These are phyloP conservation scores for Colletotrichum orchidophilum DNA, from an alignment of 2,329 filamentous ascomycete species.

Conservation along the genomic window DNA sequence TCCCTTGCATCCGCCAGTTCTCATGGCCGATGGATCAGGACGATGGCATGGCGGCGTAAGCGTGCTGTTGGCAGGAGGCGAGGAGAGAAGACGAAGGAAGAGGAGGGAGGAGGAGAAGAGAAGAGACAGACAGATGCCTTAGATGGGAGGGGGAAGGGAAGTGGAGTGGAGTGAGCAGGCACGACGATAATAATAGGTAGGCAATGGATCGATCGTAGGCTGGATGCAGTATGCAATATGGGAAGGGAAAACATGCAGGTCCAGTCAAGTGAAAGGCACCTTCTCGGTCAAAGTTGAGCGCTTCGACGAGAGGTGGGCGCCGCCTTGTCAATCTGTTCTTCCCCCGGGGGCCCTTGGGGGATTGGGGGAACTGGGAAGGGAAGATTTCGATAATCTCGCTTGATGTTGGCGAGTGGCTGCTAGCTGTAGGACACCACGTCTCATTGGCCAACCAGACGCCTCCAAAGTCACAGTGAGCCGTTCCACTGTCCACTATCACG, in stretches of 20 bases:
- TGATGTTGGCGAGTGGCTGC: constrained; percentile 35
- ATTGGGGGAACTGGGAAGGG: too few species aligned
- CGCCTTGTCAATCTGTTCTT: background rate
- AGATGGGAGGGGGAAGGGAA: background rate
- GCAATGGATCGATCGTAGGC: background rate
- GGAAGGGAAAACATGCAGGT: constrained; percentile 3
- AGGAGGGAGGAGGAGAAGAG: constrained; percentile 11
- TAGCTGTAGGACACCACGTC: constrained; percentile 14
- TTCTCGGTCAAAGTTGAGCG: background rate
- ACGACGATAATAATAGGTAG: constrained; percentile 28
- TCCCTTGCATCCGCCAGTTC: constrained; percentile 34
- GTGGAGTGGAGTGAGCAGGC: constrained; percentile 22
- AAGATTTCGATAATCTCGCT: constrained; percentile 39
- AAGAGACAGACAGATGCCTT: background rate
- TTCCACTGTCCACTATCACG: constrained; percentile 32
- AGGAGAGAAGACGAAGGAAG: constrained; percentile 1
- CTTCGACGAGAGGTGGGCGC: constrained; percentile 1
- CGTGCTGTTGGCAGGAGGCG: constrained; percentile 16
- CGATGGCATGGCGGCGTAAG: constrained; percentile 39
- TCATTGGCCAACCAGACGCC: constrained; percentile 25
- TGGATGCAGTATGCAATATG: background rate
- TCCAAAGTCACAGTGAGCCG: constrained; percentile 15
- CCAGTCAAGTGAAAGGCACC: background rate
- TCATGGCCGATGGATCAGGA: constrained; percentile 33
- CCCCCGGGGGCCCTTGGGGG: background rate